Evolutionary conservation across 2,329 filamentous ascomycete genomes (phyloP).

Genomic region (Trichoderma aggressivum): DNA sequence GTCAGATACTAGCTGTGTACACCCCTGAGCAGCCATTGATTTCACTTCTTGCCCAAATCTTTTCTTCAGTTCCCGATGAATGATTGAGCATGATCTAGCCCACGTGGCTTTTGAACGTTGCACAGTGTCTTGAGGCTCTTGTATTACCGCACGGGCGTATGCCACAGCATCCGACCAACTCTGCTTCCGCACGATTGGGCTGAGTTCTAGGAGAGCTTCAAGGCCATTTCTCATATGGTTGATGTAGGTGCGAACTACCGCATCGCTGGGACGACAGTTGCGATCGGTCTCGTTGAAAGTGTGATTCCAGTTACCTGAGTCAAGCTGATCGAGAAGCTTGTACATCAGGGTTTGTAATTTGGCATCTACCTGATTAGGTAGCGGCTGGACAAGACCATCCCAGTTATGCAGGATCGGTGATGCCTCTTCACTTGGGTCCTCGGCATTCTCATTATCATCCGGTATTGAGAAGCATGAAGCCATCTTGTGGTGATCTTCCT

Average conservation of each 20-base stretch:
- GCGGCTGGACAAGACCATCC: not conserved
- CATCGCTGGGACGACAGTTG: not conserved
- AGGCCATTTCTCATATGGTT: not conserved
- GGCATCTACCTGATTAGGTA: not conserved
- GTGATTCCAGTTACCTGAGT: not conserved
- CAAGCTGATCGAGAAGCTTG: not conserved
- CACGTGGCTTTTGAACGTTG: not conserved
- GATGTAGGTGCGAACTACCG: not conserved
- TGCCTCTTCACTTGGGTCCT: not conserved
- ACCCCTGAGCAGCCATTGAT: not conserved
- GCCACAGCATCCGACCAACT: not conserved
- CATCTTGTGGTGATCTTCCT: not conserved
- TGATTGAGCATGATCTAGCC: not conserved
- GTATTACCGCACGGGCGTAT: not conserved
- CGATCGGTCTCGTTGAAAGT: not conserved
- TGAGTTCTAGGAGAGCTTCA: slow-evolving; percentile 49
- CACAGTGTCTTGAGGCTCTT: not conserved
- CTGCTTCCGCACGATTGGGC: not conserved
- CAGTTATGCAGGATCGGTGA: not conserved
- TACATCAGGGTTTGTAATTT: not conserved
- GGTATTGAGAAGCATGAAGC: not conserved
- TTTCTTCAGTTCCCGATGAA: not conserved
- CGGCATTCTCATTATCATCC: no score
- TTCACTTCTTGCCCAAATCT: not conserved
- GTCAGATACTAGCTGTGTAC: not conserved